Base-by-base conservation (phyloP, 208 protist genomes). In the Acanthamoeba culbertsoni region DNA sequence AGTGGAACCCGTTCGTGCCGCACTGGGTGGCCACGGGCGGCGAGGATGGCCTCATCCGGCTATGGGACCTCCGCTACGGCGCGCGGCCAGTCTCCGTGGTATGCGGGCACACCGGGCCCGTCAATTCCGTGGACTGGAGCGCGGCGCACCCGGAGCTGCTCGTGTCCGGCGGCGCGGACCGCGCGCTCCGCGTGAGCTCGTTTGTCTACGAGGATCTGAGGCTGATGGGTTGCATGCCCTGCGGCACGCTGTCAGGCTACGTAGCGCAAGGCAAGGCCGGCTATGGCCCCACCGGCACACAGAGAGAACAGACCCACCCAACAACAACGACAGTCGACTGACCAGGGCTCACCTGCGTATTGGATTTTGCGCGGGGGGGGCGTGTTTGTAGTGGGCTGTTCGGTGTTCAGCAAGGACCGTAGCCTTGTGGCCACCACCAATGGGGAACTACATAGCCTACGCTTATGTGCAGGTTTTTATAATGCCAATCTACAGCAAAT, bases 1-100 rank as follows among this genome's bases (percentile, higher is more conserved):
- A 79, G 23, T 79, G 68, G 68, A 79, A 48, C 23, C 68, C 68
- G 10, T 43, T 26, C 68, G 68, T 79, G 33, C 68, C 68, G 26
- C 68, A 79, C 42, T 79, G 68, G 68, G 48, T 79, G 18, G 68
- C 68, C 68, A 79, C 68, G 26, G 68, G 68, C 4, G 68, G 68
- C 7, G 68, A 79, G 33, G 68, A 43, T 23, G 68, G 68, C 20
- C 18, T 51, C 12, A 42, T 48, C 23, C 26, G 48, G 68, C 37
- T 79, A 42, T 79, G 68, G 68, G 68, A 79, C 68, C 37, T 79
- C 40, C 68, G 68, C 14, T 51, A 51, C n/a, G 68, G 68, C 37
- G 68, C 37, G 40, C 18, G 42, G 35, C 68, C 68, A 14, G 42
- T 79, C 2, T 51, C 40, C 68, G 48, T 42, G 42, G 37, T 79